Evolutionary conservation across 2,329 filamentous ascomycete genomes (phyloP).

Genomic region (Rhynchosporium graminicola): DNA sequence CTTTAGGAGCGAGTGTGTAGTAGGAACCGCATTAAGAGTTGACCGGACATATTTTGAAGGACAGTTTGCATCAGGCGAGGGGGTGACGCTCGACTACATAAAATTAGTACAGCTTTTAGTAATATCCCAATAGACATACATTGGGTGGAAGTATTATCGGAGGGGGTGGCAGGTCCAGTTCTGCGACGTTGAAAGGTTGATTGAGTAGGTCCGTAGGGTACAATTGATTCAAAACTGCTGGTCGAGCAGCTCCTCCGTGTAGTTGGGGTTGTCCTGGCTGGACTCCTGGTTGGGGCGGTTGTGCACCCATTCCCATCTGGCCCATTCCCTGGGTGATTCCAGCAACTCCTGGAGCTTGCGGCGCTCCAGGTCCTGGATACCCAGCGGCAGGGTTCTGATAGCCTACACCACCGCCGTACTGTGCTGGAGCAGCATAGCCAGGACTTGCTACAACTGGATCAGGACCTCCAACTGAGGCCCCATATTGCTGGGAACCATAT

Average conservation of each 20-base stretch:
- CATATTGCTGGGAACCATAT: constrained; percentile 38
- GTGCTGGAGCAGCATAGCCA: constrained; percentile 38
- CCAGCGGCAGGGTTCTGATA: constrained; percentile 69
- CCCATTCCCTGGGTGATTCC: constrained; percentile 83
- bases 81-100: constrained; percentile 78
- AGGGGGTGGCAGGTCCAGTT: constrained; percentile 88
- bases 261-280: constrained; percentile 45
- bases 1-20: constrained; percentile 88
- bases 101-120: constrained; percentile 43
- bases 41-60: constrained; percentile 92
- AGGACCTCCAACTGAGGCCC: constrained; percentile 42
- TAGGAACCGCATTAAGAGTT: constrained; percentile 90
- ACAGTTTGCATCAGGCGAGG: constrained; percentile 89
- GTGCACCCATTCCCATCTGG: constrained; percentile 65
- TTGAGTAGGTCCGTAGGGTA: constrained; percentile 89
- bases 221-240: constrained; percentile 75
- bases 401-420: constrained; percentile 49
- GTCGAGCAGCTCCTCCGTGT: constrained; percentile 52
- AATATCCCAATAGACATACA: constrained; percentile 57
- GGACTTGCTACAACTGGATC: constrained; percentile 42
- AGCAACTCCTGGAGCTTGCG: constrained; percentile 50
- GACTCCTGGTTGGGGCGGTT: constrained; percentile 28
- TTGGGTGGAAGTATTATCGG: constrained; percentile 89
- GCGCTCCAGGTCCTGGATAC: constrained; percentile 57
- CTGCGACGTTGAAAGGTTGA: constrained; percentile 90